Evolutionary conservation across 2,329 filamentous ascomycete genomes (phyloP).

Genomic region (Fusarium lyarnte): DNA sequence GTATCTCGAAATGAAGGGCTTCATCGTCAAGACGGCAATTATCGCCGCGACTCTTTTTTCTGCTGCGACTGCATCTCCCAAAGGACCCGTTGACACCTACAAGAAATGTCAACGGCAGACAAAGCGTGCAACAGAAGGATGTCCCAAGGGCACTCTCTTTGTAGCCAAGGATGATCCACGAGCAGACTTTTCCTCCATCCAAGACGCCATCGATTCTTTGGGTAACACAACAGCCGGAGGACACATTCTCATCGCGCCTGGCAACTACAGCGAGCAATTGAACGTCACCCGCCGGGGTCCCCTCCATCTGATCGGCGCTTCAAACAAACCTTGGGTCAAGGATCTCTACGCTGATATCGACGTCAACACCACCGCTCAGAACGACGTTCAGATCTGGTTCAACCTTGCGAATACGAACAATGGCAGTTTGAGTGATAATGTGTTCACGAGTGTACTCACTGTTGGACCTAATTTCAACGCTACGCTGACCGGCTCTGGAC

Average conservation of each 20-base stretch:
- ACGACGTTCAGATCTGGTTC: constrained; percentile 67
- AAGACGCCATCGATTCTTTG: constrained; percentile 53
- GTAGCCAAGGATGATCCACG: constrained; percentile 49
- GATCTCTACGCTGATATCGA: constrained; percentile 53
- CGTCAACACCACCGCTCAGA: constrained; percentile 51
- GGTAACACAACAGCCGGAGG: constrained; percentile 42
- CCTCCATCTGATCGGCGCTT: constrained; percentile 68
- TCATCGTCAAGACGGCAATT: background rate
- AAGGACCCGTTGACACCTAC: constrained; percentile 29
- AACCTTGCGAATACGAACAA: constrained; percentile 60
- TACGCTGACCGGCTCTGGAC: constrained; percentile 68
- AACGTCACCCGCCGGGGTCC: constrained; percentile 71
- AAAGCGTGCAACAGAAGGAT: constrained; percentile 44
- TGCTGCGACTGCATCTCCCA: background rate
- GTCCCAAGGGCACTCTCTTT: constrained; percentile 53
- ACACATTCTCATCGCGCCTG: constrained; percentile 66
- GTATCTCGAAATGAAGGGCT: background rate
- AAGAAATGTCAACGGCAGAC: constrained; percentile 33
- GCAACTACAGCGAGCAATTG: constrained; percentile 70
- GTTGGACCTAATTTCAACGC: constrained; percentile 72
- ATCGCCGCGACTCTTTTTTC: background rate
- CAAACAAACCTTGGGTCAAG: constrained; percentile 51
- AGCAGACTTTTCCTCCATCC: constrained; percentile 53
- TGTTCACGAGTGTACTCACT: constrained; percentile 68
- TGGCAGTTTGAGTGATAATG: constrained; percentile 63